phyloP scores from a whole-genome alignment of 768 basidiomycete genomes.

The Naganishia antarctica region DNA sequence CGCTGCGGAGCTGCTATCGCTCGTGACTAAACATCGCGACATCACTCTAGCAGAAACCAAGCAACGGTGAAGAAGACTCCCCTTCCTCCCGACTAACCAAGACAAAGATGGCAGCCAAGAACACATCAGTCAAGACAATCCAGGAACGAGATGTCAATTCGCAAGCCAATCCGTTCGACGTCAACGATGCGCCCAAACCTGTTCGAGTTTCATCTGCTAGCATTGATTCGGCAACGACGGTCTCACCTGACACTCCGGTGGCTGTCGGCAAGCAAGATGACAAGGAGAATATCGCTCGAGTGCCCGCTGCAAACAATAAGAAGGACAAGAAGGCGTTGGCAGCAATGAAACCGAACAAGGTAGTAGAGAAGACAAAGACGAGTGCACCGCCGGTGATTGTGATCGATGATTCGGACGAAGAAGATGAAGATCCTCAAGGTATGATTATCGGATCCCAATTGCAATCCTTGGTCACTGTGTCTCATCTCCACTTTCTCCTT shows the following conservation, averaged over 20 bases:
- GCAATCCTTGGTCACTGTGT: too few relatives aligned
- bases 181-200: slow-evolving; percentile 4
- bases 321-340: not conserved
- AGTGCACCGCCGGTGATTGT: slow-evolving; percentile 1
- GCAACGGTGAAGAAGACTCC: slow-evolving; percentile 8
- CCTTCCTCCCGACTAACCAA: slow-evolving; percentile 19
- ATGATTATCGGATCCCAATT: not conserved
- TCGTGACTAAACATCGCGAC: not conserved
- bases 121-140: not conserved
- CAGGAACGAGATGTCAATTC: slow-evolving; percentile 10
- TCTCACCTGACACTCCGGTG: slow-evolving; percentile 9
- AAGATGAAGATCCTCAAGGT: slow-evolving; percentile 9
- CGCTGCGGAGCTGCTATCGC: too few relatives aligned
- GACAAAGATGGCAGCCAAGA: slow-evolving; percentile 3
- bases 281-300: slow-evolving; percentile 11
- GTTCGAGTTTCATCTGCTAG: slow-evolving; percentile 16
- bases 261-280: not conserved
- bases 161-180: slow-evolving; percentile 11
- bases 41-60: slow-evolving; percentile 1
- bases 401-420: slow-evolving; percentile 13
- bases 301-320: not conserved
- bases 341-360: not conserved
- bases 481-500: too few relatives aligned
- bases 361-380: not conserved
- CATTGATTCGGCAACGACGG: slow-evolving; percentile 13